These are phyloP conservation scores for Clarkia xantiana DNA, from an alignment of 345 rosid species.

Conservation along the genomic window DNA sequence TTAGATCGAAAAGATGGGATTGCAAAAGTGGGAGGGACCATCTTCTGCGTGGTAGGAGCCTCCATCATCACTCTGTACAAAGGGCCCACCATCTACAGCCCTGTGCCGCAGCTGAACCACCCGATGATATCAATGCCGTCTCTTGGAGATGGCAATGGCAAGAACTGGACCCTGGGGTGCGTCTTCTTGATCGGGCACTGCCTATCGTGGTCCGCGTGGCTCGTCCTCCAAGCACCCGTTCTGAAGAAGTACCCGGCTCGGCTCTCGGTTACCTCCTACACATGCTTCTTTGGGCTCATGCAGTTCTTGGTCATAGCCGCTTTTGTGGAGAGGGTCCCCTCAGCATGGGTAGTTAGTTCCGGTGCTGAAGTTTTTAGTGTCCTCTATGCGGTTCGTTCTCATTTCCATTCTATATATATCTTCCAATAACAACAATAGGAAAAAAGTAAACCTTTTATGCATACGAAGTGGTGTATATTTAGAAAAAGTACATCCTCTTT, in stretches of 20 bases:
- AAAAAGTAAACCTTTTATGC: no score
- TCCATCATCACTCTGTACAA: slow-evolving; percentile 82
- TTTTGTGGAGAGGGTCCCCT: slow-evolving; percentile 38
- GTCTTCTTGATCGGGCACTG: slow-evolving; percentile 56
- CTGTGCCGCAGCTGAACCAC: slow-evolving; percentile 30
- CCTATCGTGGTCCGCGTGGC: slow-evolving; percentile 86
- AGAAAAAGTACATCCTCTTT: no score
- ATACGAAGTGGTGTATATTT: no score
- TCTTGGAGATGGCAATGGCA: slow-evolving; percentile 54
- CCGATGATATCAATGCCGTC: slow-evolving; percentile 14
- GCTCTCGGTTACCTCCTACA: slow-evolving; percentile 48
- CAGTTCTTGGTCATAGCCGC: slow-evolving; percentile 55
- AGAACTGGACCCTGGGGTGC: slow-evolving; percentile 74
- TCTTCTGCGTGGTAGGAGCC: slow-evolving; percentile 78
- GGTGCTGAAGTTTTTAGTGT: slow-evolving; percentile 36
- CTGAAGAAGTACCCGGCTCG: slow-evolving; percentile 77
- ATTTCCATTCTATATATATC: no score
- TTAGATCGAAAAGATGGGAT: slow-evolving; percentile 77
- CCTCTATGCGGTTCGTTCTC: slow-evolving; percentile 43
- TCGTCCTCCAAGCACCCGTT: slow-evolving; percentile 60
- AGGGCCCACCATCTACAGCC: slow-evolving; percentile 71
- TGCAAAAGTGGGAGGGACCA: slow-evolving; percentile 60
- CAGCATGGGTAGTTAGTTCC: slow-evolving; percentile 41
- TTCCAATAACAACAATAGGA: no score
- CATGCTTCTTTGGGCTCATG: slow-evolving; percentile 60